phyloP scores from a whole-genome alignment of 2,329 filamentous ascomycete species.

The Calonectria fujianensis region DNA sequence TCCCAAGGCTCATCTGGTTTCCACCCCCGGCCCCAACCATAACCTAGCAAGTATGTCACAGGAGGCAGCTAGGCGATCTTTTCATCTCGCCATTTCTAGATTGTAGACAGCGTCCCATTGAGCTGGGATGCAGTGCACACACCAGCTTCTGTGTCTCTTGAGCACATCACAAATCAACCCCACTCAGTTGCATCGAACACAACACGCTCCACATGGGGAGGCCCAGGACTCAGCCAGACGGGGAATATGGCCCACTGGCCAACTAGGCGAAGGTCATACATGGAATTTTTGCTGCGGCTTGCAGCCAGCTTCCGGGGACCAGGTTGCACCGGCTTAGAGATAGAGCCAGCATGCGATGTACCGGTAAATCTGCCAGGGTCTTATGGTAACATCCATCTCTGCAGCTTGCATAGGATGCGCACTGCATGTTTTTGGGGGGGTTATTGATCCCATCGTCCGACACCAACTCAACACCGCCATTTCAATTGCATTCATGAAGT shows the following conservation, averaged over 20 bases:
- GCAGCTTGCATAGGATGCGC: slow-evolving; percentile 36
- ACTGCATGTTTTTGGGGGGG: slow-evolving; percentile 27
- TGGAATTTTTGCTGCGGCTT: slow-evolving; percentile 23
- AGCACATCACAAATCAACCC: slow-evolving; percentile 37
- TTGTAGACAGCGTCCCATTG: slow-evolving; percentile 6
- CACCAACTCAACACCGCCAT: slow-evolving; percentile 27
- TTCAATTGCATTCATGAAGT: neutral
- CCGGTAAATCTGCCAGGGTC: slow-evolving; percentile 32
- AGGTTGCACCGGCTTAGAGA: slow-evolving; percentile 26
- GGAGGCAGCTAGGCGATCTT: slow-evolving; percentile 21
- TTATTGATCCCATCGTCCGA: slow-evolving; percentile 24
- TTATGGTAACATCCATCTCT: slow-evolving; percentile 32
- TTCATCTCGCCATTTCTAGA: slow-evolving; percentile 32
- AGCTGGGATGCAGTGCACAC: slow-evolving; percentile 15
- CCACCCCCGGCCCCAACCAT: slow-evolving; percentile 9
- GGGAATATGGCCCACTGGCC: slow-evolving; percentile 24
- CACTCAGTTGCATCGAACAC: slow-evolving; percentile 26
- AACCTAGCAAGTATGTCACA: slow-evolving; percentile 12
- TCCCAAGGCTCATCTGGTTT: slow-evolving; percentile 16
- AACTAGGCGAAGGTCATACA: slow-evolving; percentile 17
- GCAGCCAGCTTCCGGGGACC: slow-evolving; percentile 30
- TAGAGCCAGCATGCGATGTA: slow-evolving; percentile 34
- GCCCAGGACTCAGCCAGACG: slow-evolving; percentile 24
- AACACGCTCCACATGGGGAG: slow-evolving; percentile 28
- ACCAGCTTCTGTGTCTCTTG: slow-evolving; percentile 19